A percentile compares a stretch with the other conserved stretches of the same genome.
phyloP scores from a whole-genome alignment of 768 basidiomycete genomes.

The Russula sp. region DNA sequence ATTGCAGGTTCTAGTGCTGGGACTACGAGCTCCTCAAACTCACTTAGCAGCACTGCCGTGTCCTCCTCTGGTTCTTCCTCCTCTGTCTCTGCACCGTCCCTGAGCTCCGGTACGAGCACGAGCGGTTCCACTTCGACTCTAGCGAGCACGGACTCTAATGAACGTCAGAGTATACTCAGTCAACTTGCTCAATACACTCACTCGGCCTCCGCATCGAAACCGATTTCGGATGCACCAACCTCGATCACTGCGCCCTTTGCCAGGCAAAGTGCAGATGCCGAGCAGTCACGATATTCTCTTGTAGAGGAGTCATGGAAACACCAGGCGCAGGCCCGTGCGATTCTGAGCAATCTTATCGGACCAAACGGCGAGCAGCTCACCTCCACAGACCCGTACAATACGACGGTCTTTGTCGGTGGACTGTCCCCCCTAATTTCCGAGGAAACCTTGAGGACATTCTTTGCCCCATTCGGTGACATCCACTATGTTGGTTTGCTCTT shows the following conservation, averaged over 20 bases:
- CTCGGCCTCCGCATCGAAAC: constrained; percentile 6
- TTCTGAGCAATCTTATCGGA: constrained; percentile 75
- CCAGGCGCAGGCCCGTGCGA: constrained; percentile 74
- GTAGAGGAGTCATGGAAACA: constrained; percentile 80
- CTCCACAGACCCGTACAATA: constrained; percentile 91
- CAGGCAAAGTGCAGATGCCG: constrained; percentile 38
- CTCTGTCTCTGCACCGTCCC: constrained; percentile 29
- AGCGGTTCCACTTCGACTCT: constrained; percentile 46
- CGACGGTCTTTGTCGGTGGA: constrained; percentile 92
- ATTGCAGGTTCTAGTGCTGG: constrained; percentile 40
- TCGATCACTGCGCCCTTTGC: constrained; percentile 37
- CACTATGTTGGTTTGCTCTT: constrained; percentile 59
- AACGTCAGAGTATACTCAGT: constrained; percentile 39
- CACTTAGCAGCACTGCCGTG: constrained; percentile 23
- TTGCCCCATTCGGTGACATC: constrained; percentile 88
- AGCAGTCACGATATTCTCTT: constrained; percentile 44
- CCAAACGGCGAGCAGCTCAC: constrained; percentile 83
- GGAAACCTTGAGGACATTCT: constrained; percentile 86
- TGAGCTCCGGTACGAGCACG: constrained; percentile 34
- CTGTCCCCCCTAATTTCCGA: constrained; percentile 83
- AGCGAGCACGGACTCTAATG: constrained; percentile 44
- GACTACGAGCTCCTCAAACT: constrained; percentile 21
- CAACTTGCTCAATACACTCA: constrained; percentile 36
- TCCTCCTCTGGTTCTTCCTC: constrained; percentile 39
- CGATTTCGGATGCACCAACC: constrained; percentile 8